A percentile compares a stretch with the other conserved stretches of the same genome.
Evolutionary conservation across 2,329 filamentous ascomycete species (phyloP).

Genomic region (Ilyonectria robusta): DNA sequence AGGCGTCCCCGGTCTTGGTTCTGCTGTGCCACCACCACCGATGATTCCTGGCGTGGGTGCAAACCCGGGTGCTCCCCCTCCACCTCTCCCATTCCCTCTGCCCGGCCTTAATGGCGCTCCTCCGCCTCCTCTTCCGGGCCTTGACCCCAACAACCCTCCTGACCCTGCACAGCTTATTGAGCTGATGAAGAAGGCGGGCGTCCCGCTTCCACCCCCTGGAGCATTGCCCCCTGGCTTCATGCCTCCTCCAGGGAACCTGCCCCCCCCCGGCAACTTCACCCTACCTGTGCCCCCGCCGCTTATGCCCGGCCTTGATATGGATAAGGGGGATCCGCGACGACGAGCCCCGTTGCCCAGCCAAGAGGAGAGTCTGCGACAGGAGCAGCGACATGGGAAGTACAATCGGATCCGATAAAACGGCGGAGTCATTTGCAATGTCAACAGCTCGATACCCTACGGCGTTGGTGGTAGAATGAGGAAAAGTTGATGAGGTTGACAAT

Average conservation of each 20-base stretch:
- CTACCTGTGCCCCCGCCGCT: slow-evolving; percentile 56
- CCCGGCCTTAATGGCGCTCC: slow-evolving; percentile 63
- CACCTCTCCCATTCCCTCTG: slow-evolving; percentile 69
- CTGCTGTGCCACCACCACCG: slow-evolving; percentile 59
- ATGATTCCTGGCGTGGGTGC: slow-evolving; percentile 66
- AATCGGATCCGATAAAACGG: slow-evolving; percentile 63
- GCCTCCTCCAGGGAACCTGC: slow-evolving; percentile 57
- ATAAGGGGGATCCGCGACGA: slow-evolving; percentile 56
- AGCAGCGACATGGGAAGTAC: slow-evolving; percentile 78
- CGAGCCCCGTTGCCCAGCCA: slow-evolving; percentile 85
- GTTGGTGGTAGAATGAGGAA: slow-evolving; percentile 42
- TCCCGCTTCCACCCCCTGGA: slow-evolving; percentile 71
- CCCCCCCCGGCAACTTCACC: slow-evolving; percentile 51
- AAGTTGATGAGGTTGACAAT: slow-evolving; percentile 14
- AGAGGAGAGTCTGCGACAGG: slow-evolving; percentile 83
- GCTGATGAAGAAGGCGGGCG: slow-evolving; percentile 75
- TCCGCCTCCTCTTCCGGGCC: slow-evolving; percentile 66
- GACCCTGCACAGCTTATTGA: slow-evolving; percentile 74
- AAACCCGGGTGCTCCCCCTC: slow-evolving; percentile 57
- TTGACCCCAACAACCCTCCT: slow-evolving; percentile 72
- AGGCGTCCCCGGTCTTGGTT: slow-evolving; percentile 59
- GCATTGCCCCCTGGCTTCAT: slow-evolving; percentile 61
- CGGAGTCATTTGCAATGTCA: slow-evolving; percentile 19
- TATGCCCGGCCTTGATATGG: slow-evolving; percentile 53
- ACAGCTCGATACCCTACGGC: slow-evolving; percentile 41